Evolutionary conservation across 2,329 filamentous ascomycete species (phyloP).

Genomic region (Fusarium kyushuense): DNA sequence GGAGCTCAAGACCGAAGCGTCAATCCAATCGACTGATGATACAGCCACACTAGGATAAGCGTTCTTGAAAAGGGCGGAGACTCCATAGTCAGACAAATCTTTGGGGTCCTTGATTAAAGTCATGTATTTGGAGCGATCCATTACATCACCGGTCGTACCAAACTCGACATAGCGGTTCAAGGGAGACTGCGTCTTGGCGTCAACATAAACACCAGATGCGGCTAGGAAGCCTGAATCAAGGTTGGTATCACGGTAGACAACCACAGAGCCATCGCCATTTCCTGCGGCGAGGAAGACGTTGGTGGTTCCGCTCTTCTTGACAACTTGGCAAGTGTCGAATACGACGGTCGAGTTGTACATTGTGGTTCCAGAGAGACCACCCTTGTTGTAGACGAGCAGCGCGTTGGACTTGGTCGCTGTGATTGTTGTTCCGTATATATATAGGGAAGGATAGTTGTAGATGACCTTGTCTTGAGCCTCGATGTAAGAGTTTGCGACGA

Average conservation of each 20-base stretch:
- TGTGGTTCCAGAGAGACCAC: constrained; percentile 44
- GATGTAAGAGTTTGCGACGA: constrained; percentile 60
- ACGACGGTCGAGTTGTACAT: constrained; percentile 56
- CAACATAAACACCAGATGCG: constrained; percentile 50
- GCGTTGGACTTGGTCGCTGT: constrained; percentile 52
- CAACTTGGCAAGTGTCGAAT: constrained; percentile 55
- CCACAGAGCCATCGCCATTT: constrained; percentile 56
- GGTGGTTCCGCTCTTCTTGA: constrained; percentile 45
- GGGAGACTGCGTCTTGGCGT: constrained; percentile 49
- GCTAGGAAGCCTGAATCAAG: constrained; percentile 54
- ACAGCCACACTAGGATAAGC: constrained; percentile 28
- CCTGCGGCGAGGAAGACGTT: constrained; percentile 59
- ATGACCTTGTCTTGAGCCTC: constrained; percentile 59
- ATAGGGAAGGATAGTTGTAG: constrained; percentile 55
- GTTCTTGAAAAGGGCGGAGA: constrained; percentile 31
- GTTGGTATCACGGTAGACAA: constrained; percentile 55
- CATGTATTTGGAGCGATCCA: constrained; percentile 52
- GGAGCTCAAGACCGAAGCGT: constrained; percentile 31
- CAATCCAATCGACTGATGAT: constrained; percentile 37
- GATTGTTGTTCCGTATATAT: constrained; percentile 59
- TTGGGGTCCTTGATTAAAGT: constrained; percentile 49
- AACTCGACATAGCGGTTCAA: constrained; percentile 58
- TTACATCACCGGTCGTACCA: constrained; percentile 52
- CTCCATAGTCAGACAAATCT: constrained; percentile 48
- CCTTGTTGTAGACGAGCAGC: constrained; percentile 54